Evolutionary conservation across 2,329 filamentous ascomycete genomes (phyloP), one percentile per base, ranked within the genome.

Genomic region (Fusarium pininemorale): DNA sequence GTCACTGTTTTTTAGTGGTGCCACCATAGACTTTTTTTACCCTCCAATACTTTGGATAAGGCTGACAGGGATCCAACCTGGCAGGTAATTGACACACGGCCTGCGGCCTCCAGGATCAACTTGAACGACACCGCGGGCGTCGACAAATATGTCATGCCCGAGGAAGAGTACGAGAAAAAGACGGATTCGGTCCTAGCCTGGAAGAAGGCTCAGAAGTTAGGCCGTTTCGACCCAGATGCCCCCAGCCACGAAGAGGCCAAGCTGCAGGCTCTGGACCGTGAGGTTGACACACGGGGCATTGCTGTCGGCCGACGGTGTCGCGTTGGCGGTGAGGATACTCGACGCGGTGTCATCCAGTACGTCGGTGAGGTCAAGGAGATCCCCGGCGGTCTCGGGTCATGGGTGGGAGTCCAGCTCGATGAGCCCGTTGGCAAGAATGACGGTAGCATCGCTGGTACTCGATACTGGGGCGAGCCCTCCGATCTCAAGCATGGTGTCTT

Each of bases 191-290:
- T 99, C 20, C 89, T 98, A 30, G 94, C 95, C 11, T 98, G 95
- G 95, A 99, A 99, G 85, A 96, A 94, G 84, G 86, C 91, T n/a
- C 92, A 98, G 82, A 95, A 97, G 81, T 90, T 98, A n/a, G 96
- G 96, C 57, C 94, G 96, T 41, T 99, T 99, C 83, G 94, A 98
- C 80, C 96, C 96, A 18, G 88, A 92, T 77, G 94, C 95, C 13
- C 91, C 93, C 24, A 90, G 87, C 69, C 89, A 93, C 28, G 92
- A 95, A 80, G 87, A 94, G 80, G 89, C 93, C 72, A 93, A 93
- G 81, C 85, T 93, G 65, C 87, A 89, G 22, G 91, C 91, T 44
- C 88, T 92, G 47, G 87, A 91, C 74, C 89, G 89, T 63, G 94
- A 97, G 79, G 87, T 98, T 73, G 85, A 88, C 73, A 87, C 89